A percentile compares a stretch with the other conserved stretches of the same genome.
Conservation (phyloP, 306 rosid species). For the Styphnolobium japonicum region DNA sequence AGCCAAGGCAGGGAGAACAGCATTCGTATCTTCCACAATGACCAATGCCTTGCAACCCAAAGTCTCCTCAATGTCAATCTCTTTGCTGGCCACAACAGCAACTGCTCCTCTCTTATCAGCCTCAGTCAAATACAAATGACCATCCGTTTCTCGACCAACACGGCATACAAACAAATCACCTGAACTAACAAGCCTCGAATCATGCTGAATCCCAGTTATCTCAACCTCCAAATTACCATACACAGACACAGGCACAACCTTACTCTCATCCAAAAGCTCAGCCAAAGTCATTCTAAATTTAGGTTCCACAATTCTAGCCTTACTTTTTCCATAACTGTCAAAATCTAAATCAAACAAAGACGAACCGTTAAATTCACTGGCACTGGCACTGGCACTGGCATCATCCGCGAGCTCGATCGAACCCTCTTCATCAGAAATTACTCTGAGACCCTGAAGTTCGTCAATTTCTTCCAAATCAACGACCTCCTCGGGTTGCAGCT, state of each 20-base stretch:
- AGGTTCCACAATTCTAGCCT: slow-evolving; percentile 76
- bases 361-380: too few relatives aligned
- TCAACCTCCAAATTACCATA: slow-evolving; percentile 83
- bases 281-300: slow-evolving; percentile 83
- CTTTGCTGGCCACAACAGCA: slow-evolving; percentile 91
- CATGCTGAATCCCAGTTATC: slow-evolving; percentile 90
- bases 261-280: slow-evolving; percentile 91
- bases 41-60: slow-evolving; percentile 91
- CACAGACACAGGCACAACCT: slow-evolving; percentile 86
- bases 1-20: slow-evolving; percentile 68
- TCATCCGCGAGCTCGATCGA: too few relatives aligned
- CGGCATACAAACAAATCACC: slow-evolving; percentile 88
- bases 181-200: slow-evolving; percentile 63
- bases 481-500: slow-evolving; percentile 71
- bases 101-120: slow-evolving; percentile 96
- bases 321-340: slow-evolving; percentile 69
- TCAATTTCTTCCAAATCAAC: slow-evolving; percentile 80
- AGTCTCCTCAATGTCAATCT: slow-evolving; percentile 83
- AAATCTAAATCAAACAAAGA: slow-evolving; percentile 74
- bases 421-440: slow-evolving; percentile 29
- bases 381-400: too few relatives aligned
- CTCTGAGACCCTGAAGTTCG: slow-evolving; percentile 56
- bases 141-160: slow-evolving; percentile 65
- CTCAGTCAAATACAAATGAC: slow-evolving; percentile 71
- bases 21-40: slow-evolving; percentile 84